Evolutionary conservation across 768 basidiomycete species (phyloP).

Genomic region (Podaxis pistillaris): DNA sequence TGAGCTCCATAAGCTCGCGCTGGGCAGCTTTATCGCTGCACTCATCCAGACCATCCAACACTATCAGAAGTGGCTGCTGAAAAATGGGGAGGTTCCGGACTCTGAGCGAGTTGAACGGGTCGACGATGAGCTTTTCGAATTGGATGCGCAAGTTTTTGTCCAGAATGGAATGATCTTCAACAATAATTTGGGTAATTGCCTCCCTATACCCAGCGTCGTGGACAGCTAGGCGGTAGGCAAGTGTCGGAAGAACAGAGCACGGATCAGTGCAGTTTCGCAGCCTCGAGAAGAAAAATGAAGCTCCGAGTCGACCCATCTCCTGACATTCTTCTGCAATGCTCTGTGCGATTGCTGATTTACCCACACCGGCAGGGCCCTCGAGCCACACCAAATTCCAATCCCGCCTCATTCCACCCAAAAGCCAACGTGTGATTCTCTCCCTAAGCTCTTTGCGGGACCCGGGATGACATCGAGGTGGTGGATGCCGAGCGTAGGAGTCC

Average conservation of each 20-base stretch:
- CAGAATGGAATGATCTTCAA: not conserved
- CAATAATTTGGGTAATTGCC: not conserved
- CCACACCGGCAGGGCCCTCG: constrained; percentile 1
- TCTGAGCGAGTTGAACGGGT: not conserved
- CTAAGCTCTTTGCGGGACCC: no score
- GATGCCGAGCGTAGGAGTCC: no score
- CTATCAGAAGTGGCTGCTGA: not conserved
- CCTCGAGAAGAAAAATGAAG: not conserved
- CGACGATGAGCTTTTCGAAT: not conserved
- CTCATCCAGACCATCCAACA: constrained; percentile 1
- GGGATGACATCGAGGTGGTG: no score
- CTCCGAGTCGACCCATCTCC: not conserved
- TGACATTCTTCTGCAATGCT: not conserved
- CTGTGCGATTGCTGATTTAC: constrained; percentile 2
- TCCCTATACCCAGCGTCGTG: not conserved
- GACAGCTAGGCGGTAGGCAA: not conserved
- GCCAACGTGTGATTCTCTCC: no score
- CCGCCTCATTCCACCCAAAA: no score
- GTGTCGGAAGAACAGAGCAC: not conserved
- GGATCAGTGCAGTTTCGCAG: not conserved
- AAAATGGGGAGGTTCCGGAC: not conserved
- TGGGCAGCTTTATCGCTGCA: not conserved
- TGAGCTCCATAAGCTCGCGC: not conserved
- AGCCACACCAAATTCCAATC: constrained; percentile 1
- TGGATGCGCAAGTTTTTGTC: not conserved